Conservation (phyloP, 768 basidiomycete genomes). For the Boletus coccyginus region DNA sequence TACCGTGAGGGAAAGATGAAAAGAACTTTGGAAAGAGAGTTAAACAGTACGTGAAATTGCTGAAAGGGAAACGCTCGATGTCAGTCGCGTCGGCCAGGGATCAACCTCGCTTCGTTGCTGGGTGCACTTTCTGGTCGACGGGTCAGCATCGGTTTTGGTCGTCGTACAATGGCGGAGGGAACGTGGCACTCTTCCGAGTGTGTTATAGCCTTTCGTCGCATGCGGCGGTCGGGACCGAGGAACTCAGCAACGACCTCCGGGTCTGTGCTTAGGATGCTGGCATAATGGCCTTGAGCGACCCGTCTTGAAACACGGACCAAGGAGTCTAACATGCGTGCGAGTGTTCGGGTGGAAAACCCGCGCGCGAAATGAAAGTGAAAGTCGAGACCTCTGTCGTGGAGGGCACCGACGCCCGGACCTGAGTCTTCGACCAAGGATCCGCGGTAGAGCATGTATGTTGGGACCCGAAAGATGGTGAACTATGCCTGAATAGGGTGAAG, state of each 20-base stretch:
- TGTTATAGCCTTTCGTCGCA: too few relatives aligned
- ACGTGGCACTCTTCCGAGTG: too few relatives aligned
- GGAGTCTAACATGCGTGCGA: conserved; percentile 83
- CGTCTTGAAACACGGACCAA: conserved; percentile 86
- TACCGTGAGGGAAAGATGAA: conserved; percentile 72
- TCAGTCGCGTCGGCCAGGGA: conserved; percentile 56
- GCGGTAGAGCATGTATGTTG: conserved; percentile 82
- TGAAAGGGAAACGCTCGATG: conserved; percentile 75
- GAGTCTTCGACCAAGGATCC: conserved; percentile 69
- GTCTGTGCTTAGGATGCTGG: conserved; percentile 67
- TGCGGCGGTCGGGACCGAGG: too few relatives aligned
- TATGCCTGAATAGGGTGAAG: conserved; percentile 89
- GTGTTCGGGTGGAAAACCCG: conserved; percentile 72
- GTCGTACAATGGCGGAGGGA: conserved; percentile 32
- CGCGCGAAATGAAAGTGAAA: conserved; percentile 70
- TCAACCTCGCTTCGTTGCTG: conserved; percentile 49
- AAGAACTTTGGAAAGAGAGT: conserved; percentile 81
- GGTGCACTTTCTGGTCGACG: conserved; percentile 53
- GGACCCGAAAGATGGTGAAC: conserved; percentile 91
- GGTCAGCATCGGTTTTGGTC: conserved; percentile 67
- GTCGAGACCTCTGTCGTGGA: conserved; percentile 60
- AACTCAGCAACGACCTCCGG: too few relatives aligned
- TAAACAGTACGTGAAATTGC: conserved; percentile 81
- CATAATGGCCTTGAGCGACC: conserved; percentile 78
- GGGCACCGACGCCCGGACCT: conserved; percentile 73